A percentile compares a stretch with the other conserved stretches of the same genome.
phyloP scores from a whole-genome alignment of 169 alveolate species.

The Cystoisospora suis region DNA sequence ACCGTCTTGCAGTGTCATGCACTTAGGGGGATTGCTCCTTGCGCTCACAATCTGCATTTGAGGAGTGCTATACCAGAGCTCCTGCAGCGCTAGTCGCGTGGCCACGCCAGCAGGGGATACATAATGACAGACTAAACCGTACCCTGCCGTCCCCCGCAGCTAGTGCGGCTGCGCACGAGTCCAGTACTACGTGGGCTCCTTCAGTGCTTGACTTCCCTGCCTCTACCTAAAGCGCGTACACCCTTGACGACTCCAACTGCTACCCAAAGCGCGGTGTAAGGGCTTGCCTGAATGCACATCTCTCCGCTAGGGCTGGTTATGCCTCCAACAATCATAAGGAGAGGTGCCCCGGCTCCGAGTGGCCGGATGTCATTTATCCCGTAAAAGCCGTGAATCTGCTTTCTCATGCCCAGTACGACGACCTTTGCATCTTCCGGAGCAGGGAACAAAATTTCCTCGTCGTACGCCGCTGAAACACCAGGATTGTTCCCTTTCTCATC shows the following conservation, averaged over 20 bases:
- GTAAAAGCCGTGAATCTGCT: conserved; percentile 81
- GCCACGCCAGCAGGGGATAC: neutral
- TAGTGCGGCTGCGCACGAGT: conserved; percentile 81
- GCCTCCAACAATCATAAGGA: conserved; percentile 85
- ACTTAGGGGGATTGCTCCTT: conserved; percentile 70
- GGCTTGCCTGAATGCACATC: conserved; percentile 82
- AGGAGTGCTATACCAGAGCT: conserved; percentile 72
- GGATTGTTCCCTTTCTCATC: conserved; percentile 6
- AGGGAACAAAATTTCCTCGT: conserved; percentile 72
- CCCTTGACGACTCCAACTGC: too few species aligned
- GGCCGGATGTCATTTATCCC: conserved; percentile 87
- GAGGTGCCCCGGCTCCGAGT: conserved; percentile 87
- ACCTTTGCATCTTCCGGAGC: conserved; percentile 77
- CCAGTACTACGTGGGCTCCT: conserved; percentile 79
- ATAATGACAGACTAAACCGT: conserved; percentile 34
- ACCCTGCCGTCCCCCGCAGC: conserved; percentile 83
- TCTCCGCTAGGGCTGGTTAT: conserved; percentile 85
- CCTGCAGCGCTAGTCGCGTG: conserved; percentile 30
- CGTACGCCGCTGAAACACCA: conserved; percentile 71
- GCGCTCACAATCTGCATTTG: conserved; percentile 73
- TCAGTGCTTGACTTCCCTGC: conserved; percentile 79
- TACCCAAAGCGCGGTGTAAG: neutral
- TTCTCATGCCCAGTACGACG: conserved; percentile 81
- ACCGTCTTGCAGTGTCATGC: conserved; percentile 74
- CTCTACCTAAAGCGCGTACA: conserved; percentile 70